Evolutionary conservation across 805 yeast genomes (phyloP).

Genomic region (Myxozyma sirexii): DNA sequence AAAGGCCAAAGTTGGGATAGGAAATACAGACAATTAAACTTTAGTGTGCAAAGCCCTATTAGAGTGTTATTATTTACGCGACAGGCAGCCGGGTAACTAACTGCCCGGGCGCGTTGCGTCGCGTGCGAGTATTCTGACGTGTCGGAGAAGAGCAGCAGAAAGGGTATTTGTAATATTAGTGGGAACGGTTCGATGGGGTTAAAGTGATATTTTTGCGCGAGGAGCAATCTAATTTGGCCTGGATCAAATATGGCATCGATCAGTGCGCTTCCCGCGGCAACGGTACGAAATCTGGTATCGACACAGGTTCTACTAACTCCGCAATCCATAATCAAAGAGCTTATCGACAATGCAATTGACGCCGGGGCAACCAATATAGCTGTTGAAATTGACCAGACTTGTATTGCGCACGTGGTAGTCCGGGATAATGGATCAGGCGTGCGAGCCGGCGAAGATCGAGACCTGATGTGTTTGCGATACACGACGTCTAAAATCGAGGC

Average conservation of each 20-base stretch:
- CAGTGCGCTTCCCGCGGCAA: slow-evolving; percentile 13
- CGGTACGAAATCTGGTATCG: slow-evolving; percentile 27
- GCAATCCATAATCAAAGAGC: slow-evolving; percentile 30
- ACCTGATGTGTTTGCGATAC: slow-evolving; percentile 74
- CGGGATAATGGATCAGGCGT: slow-evolving; percentile 81
- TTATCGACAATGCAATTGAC: slow-evolving; percentile 36
- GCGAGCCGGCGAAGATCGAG: slow-evolving; percentile 56
- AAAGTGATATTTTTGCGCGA: background rate
- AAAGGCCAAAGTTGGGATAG: background rate
- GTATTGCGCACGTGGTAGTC: slow-evolving; percentile 42
- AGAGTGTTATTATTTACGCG: background rate
- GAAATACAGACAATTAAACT: background rate
- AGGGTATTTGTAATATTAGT: too few relatives aligned
- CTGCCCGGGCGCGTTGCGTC: background rate
- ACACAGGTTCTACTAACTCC: slow-evolving; percentile 26
- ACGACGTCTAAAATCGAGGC: slow-evolving; percentile 71
- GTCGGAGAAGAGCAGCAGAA: background rate
- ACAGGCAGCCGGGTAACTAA: background rate
- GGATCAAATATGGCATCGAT: slow-evolving; percentile 3
- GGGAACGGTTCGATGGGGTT: too few relatives aligned
- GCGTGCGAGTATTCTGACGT: too few relatives aligned
- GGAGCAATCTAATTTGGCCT: background rate
- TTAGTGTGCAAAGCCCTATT: too few relatives aligned
- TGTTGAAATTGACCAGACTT: slow-evolving; percentile 28
- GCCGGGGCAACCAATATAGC: slow-evolving; percentile 32